These are phyloP conservation scores for Claviceps sp. DNA, from an alignment of 2,329 filamentous ascomycete genomes.

Conservation along the genomic window DNA sequence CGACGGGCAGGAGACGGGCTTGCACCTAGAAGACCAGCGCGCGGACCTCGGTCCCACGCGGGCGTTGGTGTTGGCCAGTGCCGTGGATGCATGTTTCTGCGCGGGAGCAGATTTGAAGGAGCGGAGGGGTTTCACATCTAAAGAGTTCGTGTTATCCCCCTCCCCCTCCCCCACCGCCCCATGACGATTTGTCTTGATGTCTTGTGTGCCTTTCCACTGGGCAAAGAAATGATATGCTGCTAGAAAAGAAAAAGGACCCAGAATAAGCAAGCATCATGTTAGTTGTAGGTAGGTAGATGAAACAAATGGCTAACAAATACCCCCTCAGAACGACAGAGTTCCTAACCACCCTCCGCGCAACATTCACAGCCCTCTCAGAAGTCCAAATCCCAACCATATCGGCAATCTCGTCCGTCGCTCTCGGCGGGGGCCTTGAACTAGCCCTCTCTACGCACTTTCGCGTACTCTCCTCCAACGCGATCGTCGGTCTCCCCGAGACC, in stretches of 20 bases:
- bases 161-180: no score
- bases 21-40: slow-evolving; percentile 9
- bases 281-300: no score
- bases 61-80: slow-evolving; percentile 72
- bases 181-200: no score
- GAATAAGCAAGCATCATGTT: no score
- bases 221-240: no score
- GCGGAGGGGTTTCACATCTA: slow-evolving; percentile 56
- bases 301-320: neutral
- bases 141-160: slow-evolving; percentile 47
- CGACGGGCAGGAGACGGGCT: slow-evolving; percentile 35
- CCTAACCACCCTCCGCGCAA: slow-evolving; percentile 60
- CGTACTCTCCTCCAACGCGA: slow-evolving; percentile 66
- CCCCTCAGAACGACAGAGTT: slow-evolving; percentile 61
- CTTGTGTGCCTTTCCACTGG: no score
- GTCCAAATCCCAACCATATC: slow-evolving; percentile 85
- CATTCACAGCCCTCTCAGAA: slow-evolving; percentile 57
- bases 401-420: slow-evolving; percentile 70
- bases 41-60: slow-evolving; percentile 49
- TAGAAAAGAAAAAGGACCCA: no score
- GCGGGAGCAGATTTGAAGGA: slow-evolving; percentile 93
- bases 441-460: slow-evolving; percentile 82
- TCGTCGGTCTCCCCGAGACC: slow-evolving; percentile 79
- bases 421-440: slow-evolving; percentile 88
- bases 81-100: slow-evolving; percentile 79